A percentile compares a stretch with the other conserved stretches of the same genome.
phyloP scores from a whole-genome alignment of 2,329 filamentous ascomycete species.

The Aspergillus fumigatus region DNA sequence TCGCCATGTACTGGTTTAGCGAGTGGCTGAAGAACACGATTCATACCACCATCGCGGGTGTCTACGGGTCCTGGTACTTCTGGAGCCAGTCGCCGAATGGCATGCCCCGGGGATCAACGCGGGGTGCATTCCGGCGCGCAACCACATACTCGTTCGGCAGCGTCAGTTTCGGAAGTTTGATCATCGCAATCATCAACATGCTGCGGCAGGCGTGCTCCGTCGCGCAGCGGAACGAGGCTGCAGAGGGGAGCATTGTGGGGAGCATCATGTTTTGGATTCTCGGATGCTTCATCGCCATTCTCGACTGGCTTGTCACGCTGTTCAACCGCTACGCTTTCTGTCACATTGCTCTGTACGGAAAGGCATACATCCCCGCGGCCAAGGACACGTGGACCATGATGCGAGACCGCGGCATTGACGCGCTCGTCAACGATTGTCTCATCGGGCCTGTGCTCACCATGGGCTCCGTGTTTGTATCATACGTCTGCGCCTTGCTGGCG shows the following conservation, averaged over 20 bases:
- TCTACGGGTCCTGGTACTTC: conserved; percentile 95
- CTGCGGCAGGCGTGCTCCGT: conserved; percentile 76
- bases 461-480: conserved; percentile 78
- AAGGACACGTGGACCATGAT: conserved; percentile 92
- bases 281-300: conserved; percentile 67
- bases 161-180: conserved; percentile 77
- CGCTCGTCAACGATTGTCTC: conserved; percentile 82
- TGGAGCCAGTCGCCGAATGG: conserved; percentile 56
- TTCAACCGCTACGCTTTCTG: conserved; percentile 90
- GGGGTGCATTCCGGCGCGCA: conserved; percentile 74
- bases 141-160: conserved; percentile 91
- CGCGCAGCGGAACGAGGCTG: conserved; percentile 62
- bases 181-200: conserved; percentile 84
- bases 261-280: conserved; percentile 68
- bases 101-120: conserved; percentile 72
- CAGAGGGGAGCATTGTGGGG: conserved; percentile 64
- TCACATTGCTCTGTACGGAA: conserved; percentile 89
- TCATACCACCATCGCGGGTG: conserved; percentile 78
- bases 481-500: conserved; percentile 72
- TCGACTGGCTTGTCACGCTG: conserved; percentile 84
- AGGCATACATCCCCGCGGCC: conserved; percentile 77
- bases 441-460: conserved; percentile 69
- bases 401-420: conserved; percentile 85
- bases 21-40: conserved; percentile 94
- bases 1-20: conserved; percentile 89